These are phyloP conservation scores for Coprinopsis sp. DNA, from an alignment of 768 basidiomycete genomes.

Conservation along the genomic window DNA sequence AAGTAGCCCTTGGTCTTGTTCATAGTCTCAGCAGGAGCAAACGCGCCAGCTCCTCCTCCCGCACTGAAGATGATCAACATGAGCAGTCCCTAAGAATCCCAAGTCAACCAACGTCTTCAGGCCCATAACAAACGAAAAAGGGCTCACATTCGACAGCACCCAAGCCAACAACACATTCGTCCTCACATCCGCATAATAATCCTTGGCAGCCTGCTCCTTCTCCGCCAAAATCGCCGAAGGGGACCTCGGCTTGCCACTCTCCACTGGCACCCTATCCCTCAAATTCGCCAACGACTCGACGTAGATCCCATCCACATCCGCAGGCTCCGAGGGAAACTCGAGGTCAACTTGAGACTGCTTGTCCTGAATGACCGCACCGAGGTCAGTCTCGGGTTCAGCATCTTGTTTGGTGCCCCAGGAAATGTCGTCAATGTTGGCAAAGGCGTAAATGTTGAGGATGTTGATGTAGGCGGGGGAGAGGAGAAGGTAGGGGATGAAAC, in stretches of 20 bases:
- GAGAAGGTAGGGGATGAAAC: slow-evolving; percentile 83
- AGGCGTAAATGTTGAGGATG: slow-evolving; percentile 80
- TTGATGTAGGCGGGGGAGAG: slow-evolving; percentile 81
- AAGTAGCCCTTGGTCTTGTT: slow-evolving; percentile 71
- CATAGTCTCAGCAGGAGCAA: slow-evolving; percentile 41
- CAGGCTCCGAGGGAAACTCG: slow-evolving; percentile 76
- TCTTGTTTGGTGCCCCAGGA: slow-evolving; percentile 98
- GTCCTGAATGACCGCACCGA: slow-evolving; percentile 81
- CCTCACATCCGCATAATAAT: slow-evolving; percentile 84
- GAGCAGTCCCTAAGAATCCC: slow-evolving; percentile 53
- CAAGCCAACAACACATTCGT: slow-evolving; percentile 79
- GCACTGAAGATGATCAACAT: slow-evolving; percentile 66
- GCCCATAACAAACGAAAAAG: background rate
- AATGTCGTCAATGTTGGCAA: slow-evolving; percentile 82
- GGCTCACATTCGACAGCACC: slow-evolving; percentile 75
- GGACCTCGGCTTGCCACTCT: slow-evolving; percentile 24
- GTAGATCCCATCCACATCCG: slow-evolving; percentile 80
- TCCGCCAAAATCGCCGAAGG: slow-evolving; percentile 43
- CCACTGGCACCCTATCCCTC: slow-evolving; percentile 29
- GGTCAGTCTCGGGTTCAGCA: slow-evolving; percentile 62
- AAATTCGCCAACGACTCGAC: slow-evolving; percentile 79
- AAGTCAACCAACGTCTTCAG: background rate
- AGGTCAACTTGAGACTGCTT: slow-evolving; percentile 81
- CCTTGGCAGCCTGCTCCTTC: slow-evolving; percentile 69
- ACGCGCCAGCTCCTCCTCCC: slow-evolving; percentile 51